These are phyloP conservation scores for Crepidotus variabilis DNA, from an alignment of 768 basidiomycete genomes.

Conservation along the genomic window DNA sequence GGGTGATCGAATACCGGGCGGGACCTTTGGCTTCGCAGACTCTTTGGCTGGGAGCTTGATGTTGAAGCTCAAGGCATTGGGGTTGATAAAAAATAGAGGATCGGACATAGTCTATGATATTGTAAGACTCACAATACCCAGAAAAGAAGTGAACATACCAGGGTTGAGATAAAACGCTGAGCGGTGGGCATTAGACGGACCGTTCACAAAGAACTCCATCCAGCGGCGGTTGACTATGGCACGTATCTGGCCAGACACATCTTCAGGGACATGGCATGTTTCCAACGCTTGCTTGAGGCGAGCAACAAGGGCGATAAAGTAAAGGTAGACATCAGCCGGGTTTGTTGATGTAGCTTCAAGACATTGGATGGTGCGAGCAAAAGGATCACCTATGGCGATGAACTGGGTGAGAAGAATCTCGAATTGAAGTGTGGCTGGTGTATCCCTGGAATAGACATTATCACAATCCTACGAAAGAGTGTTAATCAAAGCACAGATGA, in stretches of 20 bases:
- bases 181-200: slow-evolving; percentile 26
- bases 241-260: slow-evolving; percentile 20
- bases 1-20: slow-evolving; percentile 18
- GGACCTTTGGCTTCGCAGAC: slow-evolving; percentile 9
- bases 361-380: slow-evolving; percentile 27
- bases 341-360: slow-evolving; percentile 14
- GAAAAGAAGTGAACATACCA: slow-evolving; percentile 11
- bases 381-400: too few species aligned
- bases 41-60: slow-evolving; percentile 17
- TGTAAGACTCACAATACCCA: neutral
- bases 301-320: slow-evolving; percentile 34
- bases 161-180: slow-evolving; percentile 30
- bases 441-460: slow-evolving; percentile 3
- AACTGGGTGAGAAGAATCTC: slow-evolving; percentile 21
- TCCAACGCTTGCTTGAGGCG: slow-evolving; percentile 16
- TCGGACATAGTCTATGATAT: slow-evolving; percentile 14
- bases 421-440: slow-evolving; percentile 13
- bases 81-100: slow-evolving; percentile 23
- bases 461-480: slow-evolving; percentile 8
- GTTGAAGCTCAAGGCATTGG: slow-evolving; percentile 22
- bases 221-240: slow-evolving; percentile 25
- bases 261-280: slow-evolving; percentile 11
- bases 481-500: neutral
- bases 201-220: slow-evolving; percentile 23
- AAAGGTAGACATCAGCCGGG: slow-evolving; percentile 29